Evolutionary conservation across 257 asterid species (phyloP), one percentile per base, ranked within the genome.

Genomic region (Nicotiana obtusifolia): DNA sequence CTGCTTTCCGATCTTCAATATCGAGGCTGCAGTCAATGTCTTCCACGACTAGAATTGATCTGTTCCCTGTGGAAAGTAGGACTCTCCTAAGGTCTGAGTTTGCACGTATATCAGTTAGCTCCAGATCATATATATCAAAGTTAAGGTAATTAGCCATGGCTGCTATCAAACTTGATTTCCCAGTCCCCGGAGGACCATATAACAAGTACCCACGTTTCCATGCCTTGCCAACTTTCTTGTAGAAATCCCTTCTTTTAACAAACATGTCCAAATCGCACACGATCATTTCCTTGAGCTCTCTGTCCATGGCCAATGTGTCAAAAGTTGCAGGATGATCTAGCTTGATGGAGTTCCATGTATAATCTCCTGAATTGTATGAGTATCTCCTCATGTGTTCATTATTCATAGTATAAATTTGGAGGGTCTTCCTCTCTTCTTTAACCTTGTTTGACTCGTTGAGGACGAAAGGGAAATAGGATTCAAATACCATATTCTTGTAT

Each of bases 191-290:
- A 3, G 91, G 92, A 26, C 92, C 93, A 16, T 83, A 86, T 69
- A 90, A 62, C 81, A 90, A 84, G 67, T 90, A 90, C 4, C 91
- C 93, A 3, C 93, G 49, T 76, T 90, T 90, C 93, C 93, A 90
- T 4, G 91, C 90, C 81, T 90, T 89, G 8, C 93, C 92, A 4
- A 90, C 91, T 33, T 71, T 86, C 76, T 82, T 82, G 52, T 90
- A 90, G 15, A 82, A 81, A 37, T 89, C 89, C 26, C 79, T 86
- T 66, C 92, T 75, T 65, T 78, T 82, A 30, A 90, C 86, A 35
- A 90, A 89, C 57, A 62, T 53, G 1, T 89, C 89, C n/a, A 87
- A 87, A 80, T 90, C 92, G 3, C 88, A 91, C 73, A 87, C 52
- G 35, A 90, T 84, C 86, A 62, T 86, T 37, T 83, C 86, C 89